phyloP scores from a whole-genome alignment of 1,139 yeast species.

The Blastobotrys indianensis region DNA sequence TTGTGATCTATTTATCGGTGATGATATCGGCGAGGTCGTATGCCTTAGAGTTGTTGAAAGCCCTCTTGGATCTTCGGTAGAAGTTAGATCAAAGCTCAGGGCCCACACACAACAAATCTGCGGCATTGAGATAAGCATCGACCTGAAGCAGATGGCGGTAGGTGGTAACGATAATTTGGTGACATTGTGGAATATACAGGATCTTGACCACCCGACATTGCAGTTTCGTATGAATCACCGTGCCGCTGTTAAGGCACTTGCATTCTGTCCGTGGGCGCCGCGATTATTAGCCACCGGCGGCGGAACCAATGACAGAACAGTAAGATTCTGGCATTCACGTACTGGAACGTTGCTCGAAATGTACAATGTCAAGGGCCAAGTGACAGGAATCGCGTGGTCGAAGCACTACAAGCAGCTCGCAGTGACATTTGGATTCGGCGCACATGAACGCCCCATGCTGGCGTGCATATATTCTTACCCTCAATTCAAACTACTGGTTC shows the following conservation, averaged over 20 bases:
- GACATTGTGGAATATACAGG: conserved; percentile 28
- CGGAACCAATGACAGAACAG: conserved; percentile 77
- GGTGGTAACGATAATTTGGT: conserved; percentile 33
- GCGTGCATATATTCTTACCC: conserved; percentile 65
- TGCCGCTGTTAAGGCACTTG: conserved; percentile 53
- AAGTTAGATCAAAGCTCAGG: conserved; percentile 7
- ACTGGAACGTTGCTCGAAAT: conserved; percentile 64
- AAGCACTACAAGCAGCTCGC: conserved; percentile 53
- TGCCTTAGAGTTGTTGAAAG: conserved; percentile 36
- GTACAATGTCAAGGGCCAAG: conserved; percentile 58
- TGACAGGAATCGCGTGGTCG: conserved; percentile 80
- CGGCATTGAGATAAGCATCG: conserved; percentile 27
- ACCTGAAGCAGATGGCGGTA: conserved; percentile 28
- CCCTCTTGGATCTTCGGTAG: neutral
- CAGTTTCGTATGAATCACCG: conserved; percentile 28
- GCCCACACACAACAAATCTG: conserved; percentile 29
- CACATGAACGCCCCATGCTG: conserved; percentile 41
- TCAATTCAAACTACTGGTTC: conserved; percentile 43
- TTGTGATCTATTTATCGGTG: conserved; percentile 53
- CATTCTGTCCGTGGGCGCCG: conserved; percentile 66
- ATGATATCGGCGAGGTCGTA: conserved; percentile 58
- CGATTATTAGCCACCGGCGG: conserved; percentile 74
- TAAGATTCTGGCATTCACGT: conserved; percentile 73
- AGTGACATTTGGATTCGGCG: conserved; percentile 79
- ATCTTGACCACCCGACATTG: conserved; percentile 16